Conservation (phyloP, 331 rosid species). For the Arachis monticola region DNA sequence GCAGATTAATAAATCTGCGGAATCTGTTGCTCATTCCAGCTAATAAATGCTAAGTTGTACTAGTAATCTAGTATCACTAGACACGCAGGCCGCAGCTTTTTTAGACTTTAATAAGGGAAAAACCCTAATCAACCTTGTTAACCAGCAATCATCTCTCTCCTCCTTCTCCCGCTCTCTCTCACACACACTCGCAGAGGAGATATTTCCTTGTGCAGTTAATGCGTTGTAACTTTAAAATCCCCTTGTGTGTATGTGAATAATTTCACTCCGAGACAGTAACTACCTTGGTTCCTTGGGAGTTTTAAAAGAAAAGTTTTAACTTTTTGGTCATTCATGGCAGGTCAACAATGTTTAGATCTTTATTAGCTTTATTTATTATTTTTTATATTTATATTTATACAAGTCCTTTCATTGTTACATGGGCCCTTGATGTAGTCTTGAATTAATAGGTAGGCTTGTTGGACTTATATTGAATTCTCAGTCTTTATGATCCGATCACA, state of each 20-base stretch:
- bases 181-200: not conserved
- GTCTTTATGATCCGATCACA: not conserved
- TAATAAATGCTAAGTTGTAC: not conserved
- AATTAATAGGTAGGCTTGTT: constrained; percentile 1
- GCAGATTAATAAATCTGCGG: constrained; percentile 15
- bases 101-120: not conserved
- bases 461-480: constrained; percentile 4
- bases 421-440: not conserved
- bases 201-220: constrained; percentile 37
- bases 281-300: not conserved
- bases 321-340: constrained; percentile 21
- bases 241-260: constrained; percentile 11
- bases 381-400: not conserved
- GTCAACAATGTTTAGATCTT: constrained; percentile 28
- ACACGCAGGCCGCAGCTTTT: constrained; percentile 36
- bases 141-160: not conserved
- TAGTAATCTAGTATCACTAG: not conserved
- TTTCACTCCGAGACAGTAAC: constrained; percentile 33
- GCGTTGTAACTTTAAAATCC: constrained; percentile 13
- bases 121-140: constrained; percentile 42
- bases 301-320: constrained; percentile 1
- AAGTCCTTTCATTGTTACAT: constrained; percentile 19
- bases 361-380: not conserved
- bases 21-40: not conserved
- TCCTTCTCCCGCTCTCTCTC: not conserved